phyloP scores from a whole-genome alignment of 495 filamentous ascomycete species.

The Penicillium verhagenii region DNA sequence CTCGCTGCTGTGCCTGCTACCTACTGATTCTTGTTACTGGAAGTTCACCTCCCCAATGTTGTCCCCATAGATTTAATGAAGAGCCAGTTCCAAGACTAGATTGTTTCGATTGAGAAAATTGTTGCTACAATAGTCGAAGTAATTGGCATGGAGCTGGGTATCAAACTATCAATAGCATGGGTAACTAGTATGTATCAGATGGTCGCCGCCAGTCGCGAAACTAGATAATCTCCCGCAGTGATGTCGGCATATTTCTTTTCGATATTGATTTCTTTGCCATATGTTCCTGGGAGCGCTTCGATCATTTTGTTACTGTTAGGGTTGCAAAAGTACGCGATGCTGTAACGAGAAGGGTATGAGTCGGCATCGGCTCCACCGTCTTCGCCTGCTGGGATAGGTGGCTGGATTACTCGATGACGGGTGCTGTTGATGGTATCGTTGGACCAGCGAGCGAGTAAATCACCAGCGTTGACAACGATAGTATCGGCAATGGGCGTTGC shows the following conservation, averaged over 20 bases:
- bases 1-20: conserved; percentile 44
- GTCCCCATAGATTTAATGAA: not conserved
- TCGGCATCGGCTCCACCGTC: conserved; percentile 21
- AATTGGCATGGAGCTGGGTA: not conserved
- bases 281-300: conserved; percentile 86
- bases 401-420: conserved; percentile 86
- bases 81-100: not conserved
- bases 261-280: conserved; percentile 53
- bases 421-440: conserved; percentile 90
- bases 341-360: conserved; percentile 46
- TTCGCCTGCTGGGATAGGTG: conserved; percentile 43
- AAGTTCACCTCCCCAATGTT: too few relatives aligned
- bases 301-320: conserved; percentile 78
- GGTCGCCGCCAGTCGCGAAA: conserved; percentile 75
- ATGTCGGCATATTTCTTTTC: conserved; percentile 79
- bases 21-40: conserved; percentile 34
- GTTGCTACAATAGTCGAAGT: not conserved
- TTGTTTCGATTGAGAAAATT: not conserved
- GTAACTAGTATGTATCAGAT: conserved; percentile 3
- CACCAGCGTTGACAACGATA: conserved; percentile 89
- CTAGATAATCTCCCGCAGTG: conserved; percentile 78
- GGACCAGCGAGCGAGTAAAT: conserved; percentile 84
- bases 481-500: conserved; percentile 80
- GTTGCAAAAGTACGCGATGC: conserved; percentile 83
- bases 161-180: not conserved